A percentile compares a stretch with the other conserved stretches of the same genome.
Conservation (phyloP, 768 basidiomycete genomes). For the Termitomyces sp. region DNA sequence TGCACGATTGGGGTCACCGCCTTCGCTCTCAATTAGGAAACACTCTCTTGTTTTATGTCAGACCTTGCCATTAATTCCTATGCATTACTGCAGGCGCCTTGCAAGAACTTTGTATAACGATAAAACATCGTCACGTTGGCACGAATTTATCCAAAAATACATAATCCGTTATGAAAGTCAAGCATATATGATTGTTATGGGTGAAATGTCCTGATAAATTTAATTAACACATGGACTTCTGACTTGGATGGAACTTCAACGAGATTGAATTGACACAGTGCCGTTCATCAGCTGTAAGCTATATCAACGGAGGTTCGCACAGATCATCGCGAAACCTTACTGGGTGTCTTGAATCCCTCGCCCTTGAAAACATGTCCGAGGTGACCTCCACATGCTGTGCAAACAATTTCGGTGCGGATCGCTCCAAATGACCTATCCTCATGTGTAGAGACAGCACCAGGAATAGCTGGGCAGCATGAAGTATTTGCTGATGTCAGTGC, state of each 20-base stretch:
- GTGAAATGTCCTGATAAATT: not conserved
- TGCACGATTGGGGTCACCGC: not conserved
- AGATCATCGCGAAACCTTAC: slow-evolving; percentile 37
- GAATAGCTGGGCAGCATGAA: slow-evolving; percentile 57
- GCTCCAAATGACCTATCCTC: slow-evolving; percentile 67
- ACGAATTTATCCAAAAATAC: not conserved
- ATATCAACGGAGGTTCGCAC: not conserved
- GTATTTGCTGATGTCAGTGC: slow-evolving; percentile 1
- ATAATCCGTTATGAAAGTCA: not conserved
- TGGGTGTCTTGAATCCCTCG: slow-evolving; percentile 78
- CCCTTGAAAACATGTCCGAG: slow-evolving; percentile 96
- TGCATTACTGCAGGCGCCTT: slow-evolving; percentile 9
- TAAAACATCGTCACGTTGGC: not conserved
- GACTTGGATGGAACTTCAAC: slow-evolving; percentile 51
- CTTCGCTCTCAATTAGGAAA: not conserved
- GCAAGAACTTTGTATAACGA: slow-evolving; percentile 8
- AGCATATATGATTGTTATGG: not conserved
- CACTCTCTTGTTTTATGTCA: slow-evolving; percentile 11
- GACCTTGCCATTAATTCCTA: slow-evolving; percentile 4
- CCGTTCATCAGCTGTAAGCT: slow-evolving; percentile 64
- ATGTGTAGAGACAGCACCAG: slow-evolving; percentile 81
- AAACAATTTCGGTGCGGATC: slow-evolving; percentile 82
- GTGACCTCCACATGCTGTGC: slow-evolving; percentile 89
- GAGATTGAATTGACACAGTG: slow-evolving; percentile 92
- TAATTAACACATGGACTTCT: slow-evolving; percentile 5